Evolutionary conservation across 2,329 filamentous ascomycete genomes (phyloP), one percentile per base, ranked within the genome.

Genomic region (Penicillium sp.): DNA sequence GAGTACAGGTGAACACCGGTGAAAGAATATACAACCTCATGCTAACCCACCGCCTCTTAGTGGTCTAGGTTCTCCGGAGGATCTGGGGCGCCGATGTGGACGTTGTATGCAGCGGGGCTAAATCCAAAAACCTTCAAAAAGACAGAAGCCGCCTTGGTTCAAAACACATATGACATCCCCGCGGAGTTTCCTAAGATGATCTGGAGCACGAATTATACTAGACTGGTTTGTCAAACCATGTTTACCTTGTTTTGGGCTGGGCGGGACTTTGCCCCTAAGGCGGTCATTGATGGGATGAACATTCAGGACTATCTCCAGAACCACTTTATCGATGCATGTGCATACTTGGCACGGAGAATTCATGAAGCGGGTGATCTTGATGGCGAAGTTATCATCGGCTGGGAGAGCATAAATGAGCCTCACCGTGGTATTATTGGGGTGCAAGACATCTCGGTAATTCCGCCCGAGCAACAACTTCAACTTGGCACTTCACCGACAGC

Each of bases 61-160:
- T 99, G 94, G 94, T 97, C 93, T 33, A 84, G 94, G 52, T 94
- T 94, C 69, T 91, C 90, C 6, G 94, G 94, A 42, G 94, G 94
- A 44, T 97, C 93, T 26, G 94, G 94, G 31, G 94, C 94, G 5
- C 94, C 95, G 1, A 88, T 97, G 84, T 99, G 94, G 94, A 99
- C 95, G 19, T 75, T 99, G 2, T 97, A 97, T 73, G 94, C 95
- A 26, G 92, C 89, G 62, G 94, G 94, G 9, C 79, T 99, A 44
- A 90, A 99, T 69, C 94, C 94, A 0, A 82, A 88, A 71, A 87
- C 84, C 62, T 97, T 99, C 68, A 85, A 87, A 50, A 86, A 84
- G 19, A 99, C 92, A 14, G 89, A 97, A 74, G 93, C 93, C 4
- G 91, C 94, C 36, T 83, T 97, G 57, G 93, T 99, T 7, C 94